These are phyloP conservation scores for Capronia coronata DNA, from an alignment of 2,329 filamentous ascomycete species.

Conservation along the genomic window DNA sequence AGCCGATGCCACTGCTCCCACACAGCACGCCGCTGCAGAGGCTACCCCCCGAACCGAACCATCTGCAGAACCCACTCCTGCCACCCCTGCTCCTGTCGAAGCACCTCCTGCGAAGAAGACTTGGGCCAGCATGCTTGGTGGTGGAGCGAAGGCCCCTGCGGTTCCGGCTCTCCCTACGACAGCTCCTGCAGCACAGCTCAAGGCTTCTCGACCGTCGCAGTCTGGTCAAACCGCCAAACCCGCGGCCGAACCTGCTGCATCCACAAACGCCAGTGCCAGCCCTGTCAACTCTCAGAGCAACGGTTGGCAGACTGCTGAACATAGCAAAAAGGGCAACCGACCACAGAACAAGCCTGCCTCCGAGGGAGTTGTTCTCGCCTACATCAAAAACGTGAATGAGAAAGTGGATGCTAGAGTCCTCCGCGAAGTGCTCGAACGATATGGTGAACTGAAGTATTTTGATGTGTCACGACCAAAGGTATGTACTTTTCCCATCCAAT, in stretches of 20 bases:
- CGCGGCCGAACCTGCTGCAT: conserved; percentile 31
- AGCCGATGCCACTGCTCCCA: conserved; percentile 53
- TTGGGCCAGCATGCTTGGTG: conserved; percentile 56
- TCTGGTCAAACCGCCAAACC: conserved; percentile 33
- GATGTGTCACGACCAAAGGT: conserved; percentile 70
- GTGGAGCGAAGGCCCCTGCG: conserved; percentile 36
- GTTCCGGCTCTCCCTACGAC: conserved; percentile 35
- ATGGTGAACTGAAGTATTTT: conserved; percentile 58
- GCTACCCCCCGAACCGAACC: conserved; percentile 47
- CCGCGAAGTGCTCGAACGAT: conserved; percentile 62
- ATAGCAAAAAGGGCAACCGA: conserved; percentile 77
- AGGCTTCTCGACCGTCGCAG: conserved; percentile 32
- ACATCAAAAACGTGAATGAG: conserved; percentile 92
- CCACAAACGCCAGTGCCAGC: conserved; percentile 34
- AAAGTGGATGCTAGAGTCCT: conserved; percentile 73
- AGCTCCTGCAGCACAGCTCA: conserved; percentile 34
- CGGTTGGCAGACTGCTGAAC: conserved; percentile 84
- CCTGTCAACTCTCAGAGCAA: conserved; percentile 33
- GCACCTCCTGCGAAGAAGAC: conserved; percentile 47
- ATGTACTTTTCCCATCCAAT: conserved; percentile 29
- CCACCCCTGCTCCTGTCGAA: conserved; percentile 46
- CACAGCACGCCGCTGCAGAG: conserved; percentile 13
- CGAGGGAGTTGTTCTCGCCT: conserved; percentile 72
- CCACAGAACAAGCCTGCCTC: conserved; percentile 56
- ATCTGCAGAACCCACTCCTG: conserved; percentile 41